phyloP scores from a whole-genome alignment of 148 eudicot genomes.

The Rhododendron mucronatum region DNA sequence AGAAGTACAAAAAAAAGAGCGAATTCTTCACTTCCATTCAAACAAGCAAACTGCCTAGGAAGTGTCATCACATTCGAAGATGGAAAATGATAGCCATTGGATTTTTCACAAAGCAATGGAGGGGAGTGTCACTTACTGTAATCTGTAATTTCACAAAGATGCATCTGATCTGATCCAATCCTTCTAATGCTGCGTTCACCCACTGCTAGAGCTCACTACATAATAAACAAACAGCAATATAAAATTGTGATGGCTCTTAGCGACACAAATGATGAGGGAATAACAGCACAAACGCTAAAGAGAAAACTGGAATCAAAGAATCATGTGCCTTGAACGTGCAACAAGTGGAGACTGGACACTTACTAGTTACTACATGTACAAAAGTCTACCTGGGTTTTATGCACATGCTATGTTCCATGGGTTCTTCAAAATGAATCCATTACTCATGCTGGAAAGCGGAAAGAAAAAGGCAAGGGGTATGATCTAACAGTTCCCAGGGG shows the following conservation, averaged over 20 bases:
- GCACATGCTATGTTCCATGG: neutral
- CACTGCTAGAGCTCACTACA: conserved; percentile 2
- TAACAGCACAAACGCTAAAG: neutral
- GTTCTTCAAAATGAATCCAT: neutral
- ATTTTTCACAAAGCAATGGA: neutral
- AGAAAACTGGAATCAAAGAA: neutral
- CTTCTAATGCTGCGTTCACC: neutral
- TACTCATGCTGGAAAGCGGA: neutral
- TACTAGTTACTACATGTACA: neutral
- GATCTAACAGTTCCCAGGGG: neutral
- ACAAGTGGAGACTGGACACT: neutral
- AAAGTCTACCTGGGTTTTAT: neutral
- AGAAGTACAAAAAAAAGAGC: neutral
- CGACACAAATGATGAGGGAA: neutral
- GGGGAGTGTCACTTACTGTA: neutral
- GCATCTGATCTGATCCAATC: neutral
- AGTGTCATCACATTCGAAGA: neutral
- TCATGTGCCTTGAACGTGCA: neutral
- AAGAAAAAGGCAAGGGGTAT: neutral
- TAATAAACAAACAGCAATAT: neutral
- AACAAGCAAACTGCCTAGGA: neutral
- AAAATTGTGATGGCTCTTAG: neutral
- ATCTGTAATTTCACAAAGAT: neutral
- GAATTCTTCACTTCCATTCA: neutral
- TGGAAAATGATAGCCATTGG: neutral